Evolutionary conservation across 116 monocot species (phyloP).

Genomic region (Iris pallida): DNA sequence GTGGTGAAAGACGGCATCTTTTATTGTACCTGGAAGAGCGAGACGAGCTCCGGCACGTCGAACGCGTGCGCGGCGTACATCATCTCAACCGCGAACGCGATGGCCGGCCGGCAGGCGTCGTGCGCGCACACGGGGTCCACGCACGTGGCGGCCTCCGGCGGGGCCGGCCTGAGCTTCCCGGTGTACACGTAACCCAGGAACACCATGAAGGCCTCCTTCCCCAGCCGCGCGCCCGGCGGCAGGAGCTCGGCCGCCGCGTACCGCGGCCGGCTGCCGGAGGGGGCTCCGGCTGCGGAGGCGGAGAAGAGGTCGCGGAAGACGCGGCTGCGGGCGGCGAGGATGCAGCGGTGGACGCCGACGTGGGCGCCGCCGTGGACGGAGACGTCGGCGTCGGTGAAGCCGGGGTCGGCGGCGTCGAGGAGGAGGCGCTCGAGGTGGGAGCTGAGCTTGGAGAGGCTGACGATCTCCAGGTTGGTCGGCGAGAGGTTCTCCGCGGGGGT

Average conservation of each 20-base stretch:
- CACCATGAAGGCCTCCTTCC: conserved; percentile 70
- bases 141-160: conserved; percentile 58
- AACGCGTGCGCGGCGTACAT: conserved; percentile 72
- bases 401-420: conserved; percentile 49
- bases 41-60: conserved; percentile 72
- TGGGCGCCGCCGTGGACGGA: conserved; percentile 54
- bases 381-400: conserved; percentile 80
- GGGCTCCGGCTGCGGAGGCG: neutral
- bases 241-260: conserved; percentile 56
- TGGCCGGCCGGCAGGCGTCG: conserved; percentile 77
- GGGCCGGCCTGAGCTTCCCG: conserved; percentile 58
- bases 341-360: conserved; percentile 82
- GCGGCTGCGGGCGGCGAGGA: conserved; percentile 67
- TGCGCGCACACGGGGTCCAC: conserved; percentile 64
- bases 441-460: conserved; percentile 69
- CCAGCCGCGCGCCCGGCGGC: conserved; percentile 35
- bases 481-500: neutral
- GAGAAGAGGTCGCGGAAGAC: conserved; percentile 70
- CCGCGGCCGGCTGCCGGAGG: conserved; percentile 29
- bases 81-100: conserved; percentile 68
- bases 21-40: conserved; percentile 65
- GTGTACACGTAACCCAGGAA: conserved; percentile 81
- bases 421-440: conserved; percentile 67
- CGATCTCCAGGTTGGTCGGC: conserved; percentile 44
- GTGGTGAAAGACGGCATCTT: too few species aligned